phyloP scores from a whole-genome alignment of 164 flowering plant genomes.

The Warburgia ugandensis region DNA sequence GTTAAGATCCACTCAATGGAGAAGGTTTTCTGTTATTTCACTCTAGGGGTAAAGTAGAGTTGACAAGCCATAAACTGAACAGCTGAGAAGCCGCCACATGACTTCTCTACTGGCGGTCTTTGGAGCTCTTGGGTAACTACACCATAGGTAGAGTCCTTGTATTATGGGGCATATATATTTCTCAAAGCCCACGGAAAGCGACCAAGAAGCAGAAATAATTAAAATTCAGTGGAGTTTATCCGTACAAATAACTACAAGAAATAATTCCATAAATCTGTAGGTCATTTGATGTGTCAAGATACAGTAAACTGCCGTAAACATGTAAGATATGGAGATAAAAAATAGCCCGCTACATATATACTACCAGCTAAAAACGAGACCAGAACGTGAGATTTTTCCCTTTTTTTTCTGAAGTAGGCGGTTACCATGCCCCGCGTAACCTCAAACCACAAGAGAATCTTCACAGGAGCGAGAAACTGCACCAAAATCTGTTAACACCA shows the following conservation, averaged over 20 bases:
- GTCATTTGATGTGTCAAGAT: background rate
- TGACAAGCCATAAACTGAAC: too few relatives aligned
- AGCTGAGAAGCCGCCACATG: too few relatives aligned
- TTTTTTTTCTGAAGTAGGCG: background rate
- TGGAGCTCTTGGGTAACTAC: too few relatives aligned
- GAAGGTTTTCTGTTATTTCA: too few relatives aligned
- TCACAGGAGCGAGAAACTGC: background rate
- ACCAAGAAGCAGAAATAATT: too few relatives aligned
- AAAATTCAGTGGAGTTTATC: too few relatives aligned
- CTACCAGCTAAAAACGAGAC: background rate
- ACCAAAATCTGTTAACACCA: background rate
- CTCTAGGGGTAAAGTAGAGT: too few relatives aligned
- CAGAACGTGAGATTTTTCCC: background rate
- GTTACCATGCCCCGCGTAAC: background rate
- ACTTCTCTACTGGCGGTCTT: too few relatives aligned
- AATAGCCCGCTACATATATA: slow-evolving; percentile 24
- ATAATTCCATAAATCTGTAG: slow-evolving; percentile 1
- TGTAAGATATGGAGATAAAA: slow-evolving; percentile 14
- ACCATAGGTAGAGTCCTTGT: too few relatives aligned
- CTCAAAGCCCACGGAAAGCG: too few relatives aligned
- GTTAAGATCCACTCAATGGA: too few relatives aligned
- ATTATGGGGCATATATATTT: too few relatives aligned
- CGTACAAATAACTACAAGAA: background rate
- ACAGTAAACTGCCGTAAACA: slow-evolving; percentile 14
- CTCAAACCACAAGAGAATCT: background rate